Conservation (phyloP, 345 rosid genomes). For the Draba incana region DNA sequence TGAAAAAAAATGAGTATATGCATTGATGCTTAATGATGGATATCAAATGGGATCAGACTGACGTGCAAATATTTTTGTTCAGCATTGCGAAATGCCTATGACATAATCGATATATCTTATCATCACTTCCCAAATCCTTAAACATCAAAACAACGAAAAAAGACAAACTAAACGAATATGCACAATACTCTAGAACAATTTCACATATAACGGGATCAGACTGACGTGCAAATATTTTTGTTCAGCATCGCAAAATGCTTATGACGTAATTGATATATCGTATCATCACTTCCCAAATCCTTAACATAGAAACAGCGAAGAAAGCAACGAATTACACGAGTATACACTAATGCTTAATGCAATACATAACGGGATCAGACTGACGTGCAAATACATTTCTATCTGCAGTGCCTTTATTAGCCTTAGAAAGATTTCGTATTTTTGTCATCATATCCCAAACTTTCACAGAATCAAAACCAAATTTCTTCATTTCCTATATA, state of each 20-base stretch:
- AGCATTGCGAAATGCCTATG: slow-evolving; percentile 48
- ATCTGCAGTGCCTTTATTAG: slow-evolving; percentile 35
- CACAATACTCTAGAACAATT: slow-evolving; percentile 48
- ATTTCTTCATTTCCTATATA: background rate
- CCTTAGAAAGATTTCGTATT: slow-evolving; percentile 33
- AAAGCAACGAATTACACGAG: background rate
- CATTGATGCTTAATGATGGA: no score
- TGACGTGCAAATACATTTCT: slow-evolving; percentile 51
- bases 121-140: slow-evolving; percentile 50
- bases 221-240: slow-evolving; percentile 57
- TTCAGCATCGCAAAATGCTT: slow-evolving; percentile 52
- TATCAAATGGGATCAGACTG: slow-evolving; percentile 51
- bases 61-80: slow-evolving; percentile 55
- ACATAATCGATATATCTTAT: slow-evolving; percentile 21
- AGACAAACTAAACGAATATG: background rate
- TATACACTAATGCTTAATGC: background rate
- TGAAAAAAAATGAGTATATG: no score
- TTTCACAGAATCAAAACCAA: background rate
- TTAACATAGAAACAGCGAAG: background rate
- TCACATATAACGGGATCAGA: slow-evolving; percentile 44
- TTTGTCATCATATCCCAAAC: slow-evolving; percentile 45
- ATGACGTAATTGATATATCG: slow-evolving; percentile 30
- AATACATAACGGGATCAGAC: slow-evolving; percentile 46
- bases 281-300: slow-evolving; percentile 52
- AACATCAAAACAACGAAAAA: background rate